phyloP scores from a whole-genome alignment of 2,329 filamentous ascomycete species.

The Cladobotryum mycophilum region DNA sequence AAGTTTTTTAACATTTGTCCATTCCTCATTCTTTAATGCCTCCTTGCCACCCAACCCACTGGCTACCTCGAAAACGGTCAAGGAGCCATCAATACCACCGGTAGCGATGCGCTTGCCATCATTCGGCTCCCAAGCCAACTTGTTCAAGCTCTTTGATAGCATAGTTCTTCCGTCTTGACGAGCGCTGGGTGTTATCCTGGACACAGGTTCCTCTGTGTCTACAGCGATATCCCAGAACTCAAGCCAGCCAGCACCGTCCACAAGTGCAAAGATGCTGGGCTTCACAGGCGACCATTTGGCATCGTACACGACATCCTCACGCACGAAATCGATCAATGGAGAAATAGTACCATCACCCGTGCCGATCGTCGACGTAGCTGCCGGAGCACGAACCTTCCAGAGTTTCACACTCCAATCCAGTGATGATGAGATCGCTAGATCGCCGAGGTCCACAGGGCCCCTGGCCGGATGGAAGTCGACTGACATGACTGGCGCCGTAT shows the following conservation, averaged over 20 bases:
- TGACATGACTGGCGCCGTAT: constrained; percentile 91
- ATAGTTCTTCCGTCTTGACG: constrained; percentile 60
- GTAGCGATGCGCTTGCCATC: constrained; percentile 84
- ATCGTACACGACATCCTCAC: constrained; percentile 96
- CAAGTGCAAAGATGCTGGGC: constrained; percentile 88
- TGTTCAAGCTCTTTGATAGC: constrained; percentile 83
- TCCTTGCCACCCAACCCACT: constrained; percentile 78
- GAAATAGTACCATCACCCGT: constrained; percentile 49
- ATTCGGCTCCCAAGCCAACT: constrained; percentile 85
- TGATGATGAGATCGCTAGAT: constrained; percentile 84
- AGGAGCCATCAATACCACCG: constrained; percentile 82
- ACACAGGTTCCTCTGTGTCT: constrained; percentile 86
- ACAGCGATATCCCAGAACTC: constrained; percentile 94
- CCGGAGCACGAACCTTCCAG: constrained; percentile 85
- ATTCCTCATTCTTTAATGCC: constrained; percentile 77
- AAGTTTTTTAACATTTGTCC: constrained; percentile 87
- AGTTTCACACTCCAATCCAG: constrained; percentile 97
- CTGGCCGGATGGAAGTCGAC: constrained; percentile 91
- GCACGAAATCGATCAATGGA: constrained; percentile 81
- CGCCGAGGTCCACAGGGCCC: constrained; percentile 88
- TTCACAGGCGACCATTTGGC: constrained; percentile 92
- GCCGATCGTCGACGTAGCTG: constrained; percentile 59
- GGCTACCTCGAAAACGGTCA: constrained; percentile 91
- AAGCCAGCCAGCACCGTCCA: constrained; percentile 85
- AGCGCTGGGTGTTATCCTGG: constrained; percentile 66